Base-by-base conservation (phyloP, 2,329 filamentous ascomycete genomes). In the Pyrenochaeta sp. region DNA sequence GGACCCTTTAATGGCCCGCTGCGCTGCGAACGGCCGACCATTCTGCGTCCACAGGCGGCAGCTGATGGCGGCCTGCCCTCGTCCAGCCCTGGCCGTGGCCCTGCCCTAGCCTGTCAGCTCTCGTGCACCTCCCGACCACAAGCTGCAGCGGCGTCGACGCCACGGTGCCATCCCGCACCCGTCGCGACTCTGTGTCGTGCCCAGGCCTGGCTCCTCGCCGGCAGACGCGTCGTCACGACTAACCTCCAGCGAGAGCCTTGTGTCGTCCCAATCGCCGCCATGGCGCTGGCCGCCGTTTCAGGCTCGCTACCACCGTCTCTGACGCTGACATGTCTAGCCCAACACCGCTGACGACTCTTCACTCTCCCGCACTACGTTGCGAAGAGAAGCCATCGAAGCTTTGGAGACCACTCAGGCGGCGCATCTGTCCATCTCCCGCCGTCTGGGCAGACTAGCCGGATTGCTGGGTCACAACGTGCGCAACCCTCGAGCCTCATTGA, bases 41-140 rank as follows among this genome's bases (percentile, higher is more conserved):
- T 20, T 27, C 36, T 32, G 31, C 31, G 39, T 21, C 29, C 41
- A 46, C 28, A 24, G 23, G 21, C 34, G 32, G 35, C 51, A 44
- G 47, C 44, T 51, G 44, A 53, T 51, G 44, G 48, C 41, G 36
- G 34, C 34, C 23, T 26, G 32, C 27, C 31, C 22, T 20, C 44
- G 31, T 56, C 44, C 47, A 46, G 48, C 28, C 42, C 44, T 35
- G 13, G 19, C 19, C 10, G 7, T 26, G 14, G 37, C 46, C 41
- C 24, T 35, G 14, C 17, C 21, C 14, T 35, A 27, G 40, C 32
- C 29, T 28, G 27, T 38, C 44, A 47, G 44, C 39, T 41, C 19
- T 22, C 23, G 19, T 30, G 32, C 37, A 38, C 35, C 43, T 41
- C 9, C 29, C 34, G 36, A 18, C 35, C 37, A n/a, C 13, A 41